Conservation (phyloP, 2,329 filamentous ascomycete genomes). For the Neonectria faginata region DNA sequence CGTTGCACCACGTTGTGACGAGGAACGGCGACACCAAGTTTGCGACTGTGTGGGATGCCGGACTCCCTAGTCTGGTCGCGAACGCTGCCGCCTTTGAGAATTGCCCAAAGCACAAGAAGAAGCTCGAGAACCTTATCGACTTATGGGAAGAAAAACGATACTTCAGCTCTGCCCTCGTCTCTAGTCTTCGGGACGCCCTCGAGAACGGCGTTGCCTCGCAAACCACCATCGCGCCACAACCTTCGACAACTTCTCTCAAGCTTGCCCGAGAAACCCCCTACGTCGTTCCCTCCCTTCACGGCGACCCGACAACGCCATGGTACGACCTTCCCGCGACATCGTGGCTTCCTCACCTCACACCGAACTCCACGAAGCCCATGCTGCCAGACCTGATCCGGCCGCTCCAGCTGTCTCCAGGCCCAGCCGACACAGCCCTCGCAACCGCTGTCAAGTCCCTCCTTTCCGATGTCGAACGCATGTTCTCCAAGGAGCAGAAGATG, state of each 20-base stretch:
- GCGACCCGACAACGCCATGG: conserved; percentile 78
- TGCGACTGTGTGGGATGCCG: conserved; percentile 66
- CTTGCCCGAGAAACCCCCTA: conserved; percentile 71
- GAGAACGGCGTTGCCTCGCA: conserved; percentile 52
- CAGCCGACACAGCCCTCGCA: conserved; percentile 73
- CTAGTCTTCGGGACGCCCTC: conserved; percentile 70
- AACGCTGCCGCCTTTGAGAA: conserved; percentile 68
- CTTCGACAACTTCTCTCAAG: conserved; percentile 47
- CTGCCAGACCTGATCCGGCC: conserved; percentile 77
- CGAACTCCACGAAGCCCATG: conserved; percentile 80
- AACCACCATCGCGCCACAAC: conserved; percentile 34
- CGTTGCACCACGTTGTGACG: conserved; percentile 76
- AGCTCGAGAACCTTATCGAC: conserved; percentile 72
- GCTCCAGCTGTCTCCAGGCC: conserved; percentile 75
- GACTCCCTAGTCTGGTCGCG: conserved; percentile 72
- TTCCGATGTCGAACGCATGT: conserved; percentile 76
- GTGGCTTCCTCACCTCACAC: conserved; percentile 81
- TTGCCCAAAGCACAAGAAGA: conserved; percentile 73
- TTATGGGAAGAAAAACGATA: conserved; percentile 79
- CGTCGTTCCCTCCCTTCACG: conserved; percentile 80
- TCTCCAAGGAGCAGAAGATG: conserved; percentile 62
- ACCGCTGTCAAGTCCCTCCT: conserved; percentile 78
- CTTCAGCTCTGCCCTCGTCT: conserved; percentile 65
- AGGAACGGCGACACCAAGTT: conserved; percentile 64
- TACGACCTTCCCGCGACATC: conserved; percentile 87